Evolutionary conservation across 148 eudicot genomes (phyloP).

Genomic region (Vaccinium vitisidaea): DNA sequence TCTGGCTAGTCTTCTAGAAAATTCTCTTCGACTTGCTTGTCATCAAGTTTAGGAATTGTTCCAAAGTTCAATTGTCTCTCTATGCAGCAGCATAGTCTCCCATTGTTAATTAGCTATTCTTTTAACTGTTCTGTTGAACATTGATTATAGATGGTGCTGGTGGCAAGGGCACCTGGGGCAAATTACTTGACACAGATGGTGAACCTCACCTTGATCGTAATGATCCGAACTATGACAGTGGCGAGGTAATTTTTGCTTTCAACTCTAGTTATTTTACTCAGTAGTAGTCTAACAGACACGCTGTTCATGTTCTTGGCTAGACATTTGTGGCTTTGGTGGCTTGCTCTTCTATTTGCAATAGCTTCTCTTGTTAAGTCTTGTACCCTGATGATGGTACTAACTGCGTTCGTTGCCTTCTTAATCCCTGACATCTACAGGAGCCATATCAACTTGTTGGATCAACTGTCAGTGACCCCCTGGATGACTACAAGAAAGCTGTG

Average conservation of each 20-base stretch:
- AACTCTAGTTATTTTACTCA: not conserved
- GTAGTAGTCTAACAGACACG: not conserved
- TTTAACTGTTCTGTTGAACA: not conserved
- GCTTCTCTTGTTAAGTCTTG: not conserved
- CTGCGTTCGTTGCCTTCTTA: not conserved
- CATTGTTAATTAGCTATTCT: no score
- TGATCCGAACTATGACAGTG: slow-evolving; percentile 96
- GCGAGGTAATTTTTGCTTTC: slow-evolving; percentile 56
- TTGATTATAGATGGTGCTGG: slow-evolving; percentile 80
- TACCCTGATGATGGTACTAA: not conserved
- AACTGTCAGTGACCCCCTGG: slow-evolving; percentile 76
- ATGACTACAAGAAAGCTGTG: slow-evolving; percentile 93
- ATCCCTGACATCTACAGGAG: slow-evolving; percentile 47
- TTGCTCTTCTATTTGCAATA: not conserved
- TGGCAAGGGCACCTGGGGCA: slow-evolving; percentile 99
- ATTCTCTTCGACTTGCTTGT: not conserved
- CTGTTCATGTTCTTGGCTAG: not conserved
- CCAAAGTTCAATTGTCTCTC: not conserved
- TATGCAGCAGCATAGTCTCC: not conserved
- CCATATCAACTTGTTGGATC: slow-evolving; percentile 87
- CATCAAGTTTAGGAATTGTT: not conserved
- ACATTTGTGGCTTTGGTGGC: not conserved
- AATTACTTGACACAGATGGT: slow-evolving; percentile 78
- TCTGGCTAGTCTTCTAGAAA: not conserved
- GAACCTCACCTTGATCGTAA: slow-evolving; percentile 72